Evolutionary conservation across 306 rosid genomes (phyloP).

Genomic region (Prunus mume): DNA sequence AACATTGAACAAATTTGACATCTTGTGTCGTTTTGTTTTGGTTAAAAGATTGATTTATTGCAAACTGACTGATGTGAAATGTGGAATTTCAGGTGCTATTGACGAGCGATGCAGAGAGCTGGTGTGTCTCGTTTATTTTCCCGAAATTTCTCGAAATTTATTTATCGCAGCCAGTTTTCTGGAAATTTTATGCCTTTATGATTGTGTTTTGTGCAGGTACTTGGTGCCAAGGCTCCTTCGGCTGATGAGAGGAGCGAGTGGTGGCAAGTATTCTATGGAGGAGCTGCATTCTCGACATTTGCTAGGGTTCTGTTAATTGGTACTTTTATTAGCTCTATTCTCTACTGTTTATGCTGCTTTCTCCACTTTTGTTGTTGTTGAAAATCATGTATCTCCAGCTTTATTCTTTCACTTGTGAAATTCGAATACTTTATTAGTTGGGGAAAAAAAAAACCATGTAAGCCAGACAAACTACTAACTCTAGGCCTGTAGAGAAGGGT

Average conservation of each 20-base stretch:
- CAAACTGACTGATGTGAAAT: slow-evolving; percentile 9
- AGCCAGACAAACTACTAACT: neutral
- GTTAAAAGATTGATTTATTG: neutral
- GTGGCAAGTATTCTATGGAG: slow-evolving; percentile 66
- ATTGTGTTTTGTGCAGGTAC: slow-evolving; percentile 39
- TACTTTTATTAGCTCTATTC: slow-evolving; percentile 28
- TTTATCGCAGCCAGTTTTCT: neutral
- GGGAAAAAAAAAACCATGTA: neutral
- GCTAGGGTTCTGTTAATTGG: slow-evolving; percentile 75
- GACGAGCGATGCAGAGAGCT: slow-evolving; percentile 55
- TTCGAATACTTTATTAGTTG: neutral
- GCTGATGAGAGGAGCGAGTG: slow-evolving; percentile 52
- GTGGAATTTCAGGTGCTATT: slow-evolving; percentile 50
- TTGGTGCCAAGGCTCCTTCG: slow-evolving; percentile 43
- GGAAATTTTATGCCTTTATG: slow-evolving; percentile 5
- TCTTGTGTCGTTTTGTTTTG: neutral
- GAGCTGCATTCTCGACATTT: slow-evolving; percentile 66
- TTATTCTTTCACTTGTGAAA: neutral
- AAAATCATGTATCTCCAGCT: neutral
- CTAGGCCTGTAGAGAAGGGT: neutral
- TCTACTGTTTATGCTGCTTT: neutral
- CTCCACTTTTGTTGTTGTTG: neutral
- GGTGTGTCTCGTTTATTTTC: slow-evolving; percentile 43
- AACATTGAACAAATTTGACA: neutral
- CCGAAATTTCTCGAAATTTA: neutral